A percentile compares a stretch with the other conserved stretches of the same genome.
Conservation (phyloP, 2,329 filamentous ascomycete genomes). For the Pseudopithomyces chartarum region DNA sequence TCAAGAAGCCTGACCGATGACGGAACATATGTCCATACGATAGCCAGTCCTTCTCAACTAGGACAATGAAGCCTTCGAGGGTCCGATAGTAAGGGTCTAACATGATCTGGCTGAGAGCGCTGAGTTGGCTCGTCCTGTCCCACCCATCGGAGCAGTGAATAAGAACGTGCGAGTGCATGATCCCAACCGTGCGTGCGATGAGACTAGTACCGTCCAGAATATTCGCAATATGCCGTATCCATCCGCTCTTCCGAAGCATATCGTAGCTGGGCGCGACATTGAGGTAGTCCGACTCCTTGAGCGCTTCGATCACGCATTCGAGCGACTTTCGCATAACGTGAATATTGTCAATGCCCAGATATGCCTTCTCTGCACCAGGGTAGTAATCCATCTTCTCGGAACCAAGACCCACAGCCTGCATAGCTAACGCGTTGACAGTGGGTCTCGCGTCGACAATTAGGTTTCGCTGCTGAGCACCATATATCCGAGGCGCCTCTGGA, state of each 20-base stretch:
- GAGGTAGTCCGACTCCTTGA: conserved; percentile 91
- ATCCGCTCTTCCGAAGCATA: conserved; percentile 79
- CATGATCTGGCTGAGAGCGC: conserved; percentile 88
- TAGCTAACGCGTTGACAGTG: conserved; percentile 90
- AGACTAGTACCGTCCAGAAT: conserved; percentile 83
- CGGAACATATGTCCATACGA: conserved; percentile 98
- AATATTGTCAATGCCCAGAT: conserved; percentile 96
- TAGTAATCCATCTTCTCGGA: conserved; percentile 99
- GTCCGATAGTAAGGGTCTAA: conserved; percentile 95
- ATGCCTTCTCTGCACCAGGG: conserved; percentile 86
- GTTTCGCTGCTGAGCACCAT: conserved; percentile 91
- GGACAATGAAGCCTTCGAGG: conserved; percentile 88
- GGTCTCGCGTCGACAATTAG: conserved; percentile 95
- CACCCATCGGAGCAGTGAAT: conserved; percentile 99
- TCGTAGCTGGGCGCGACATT: conserved; percentile 82
- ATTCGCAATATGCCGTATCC: conserved; percentile 86
- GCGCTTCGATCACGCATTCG: conserved; percentile 81
- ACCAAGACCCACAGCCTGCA: conserved; percentile 89
- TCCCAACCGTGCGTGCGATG: conserved; percentile 85
- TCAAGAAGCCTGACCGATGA: conserved; percentile 84
- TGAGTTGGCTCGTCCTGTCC: conserved; percentile 95
- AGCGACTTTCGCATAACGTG: conserved; percentile 96
- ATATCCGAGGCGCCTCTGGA: conserved; percentile 57
- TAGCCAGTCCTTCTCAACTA: conserved; percentile 97
- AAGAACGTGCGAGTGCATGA: conserved; percentile 91